Conservation (phyloP, 768 basidiomycete genomes). For the Epithele typhae region DNA sequence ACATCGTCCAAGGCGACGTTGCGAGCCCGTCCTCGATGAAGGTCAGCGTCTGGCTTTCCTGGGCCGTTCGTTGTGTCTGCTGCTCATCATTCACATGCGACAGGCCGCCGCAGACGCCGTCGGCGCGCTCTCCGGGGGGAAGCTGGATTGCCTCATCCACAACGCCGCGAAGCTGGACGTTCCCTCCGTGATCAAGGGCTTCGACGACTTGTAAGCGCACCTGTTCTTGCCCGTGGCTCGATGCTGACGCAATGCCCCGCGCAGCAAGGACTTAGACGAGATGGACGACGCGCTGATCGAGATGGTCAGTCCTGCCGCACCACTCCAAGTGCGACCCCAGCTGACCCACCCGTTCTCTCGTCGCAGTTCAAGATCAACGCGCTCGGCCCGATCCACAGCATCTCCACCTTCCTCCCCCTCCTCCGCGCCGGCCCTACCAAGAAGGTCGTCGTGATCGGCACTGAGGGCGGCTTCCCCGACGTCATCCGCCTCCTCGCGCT, state of each 20-base stretch:
- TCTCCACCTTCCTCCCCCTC: slow-evolving; percentile 36
- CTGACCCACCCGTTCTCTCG: background rate
- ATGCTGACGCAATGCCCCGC: background rate
- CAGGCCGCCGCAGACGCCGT: slow-evolving; percentile 19
- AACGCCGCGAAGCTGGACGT: slow-evolving; percentile 27
- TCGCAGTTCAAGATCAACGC: slow-evolving; percentile 25
- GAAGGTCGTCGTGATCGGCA: slow-evolving; percentile 31
- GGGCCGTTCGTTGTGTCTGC: no score
- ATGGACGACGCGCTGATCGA: slow-evolving; percentile 13
- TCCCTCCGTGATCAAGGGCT: slow-evolving; percentile 3
- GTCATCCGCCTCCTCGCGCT: slow-evolving; percentile 15
- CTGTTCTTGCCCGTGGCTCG: background rate
- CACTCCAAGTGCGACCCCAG: background rate
- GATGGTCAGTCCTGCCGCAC: background rate
- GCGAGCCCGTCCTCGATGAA: slow-evolving; percentile 25
- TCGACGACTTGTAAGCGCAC: slow-evolving; percentile 22
- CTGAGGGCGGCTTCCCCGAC: slow-evolving; percentile 26
- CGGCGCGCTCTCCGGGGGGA: slow-evolving; percentile 24
- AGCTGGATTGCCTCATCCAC: slow-evolving; percentile 31
- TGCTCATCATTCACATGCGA: background rate
- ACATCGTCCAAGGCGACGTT: slow-evolving; percentile 34
- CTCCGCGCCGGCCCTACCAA: slow-evolving; percentile 28
- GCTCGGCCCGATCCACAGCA: slow-evolving; percentile 31
- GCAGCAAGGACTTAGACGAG: slow-evolving; percentile 7
- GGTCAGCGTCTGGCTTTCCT: slow-evolving; percentile 20